These are phyloP conservation scores for Phialocephala sp. DNA, from an alignment of 2,329 filamentous ascomycete genomes.

Conservation along the genomic window DNA sequence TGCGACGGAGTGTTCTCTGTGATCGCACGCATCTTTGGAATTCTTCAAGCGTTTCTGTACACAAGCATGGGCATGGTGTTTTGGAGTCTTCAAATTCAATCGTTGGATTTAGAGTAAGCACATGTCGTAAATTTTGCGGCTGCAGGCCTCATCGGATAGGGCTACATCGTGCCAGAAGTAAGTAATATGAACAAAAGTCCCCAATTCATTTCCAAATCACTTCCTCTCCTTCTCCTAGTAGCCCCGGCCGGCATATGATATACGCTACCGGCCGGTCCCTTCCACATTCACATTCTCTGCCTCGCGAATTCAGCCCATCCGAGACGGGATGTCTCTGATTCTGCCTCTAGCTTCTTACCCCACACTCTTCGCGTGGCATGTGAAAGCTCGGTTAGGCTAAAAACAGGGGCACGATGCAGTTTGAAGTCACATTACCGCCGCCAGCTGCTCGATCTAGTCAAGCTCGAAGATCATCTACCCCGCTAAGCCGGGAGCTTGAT, in stretches of 20 bases:
- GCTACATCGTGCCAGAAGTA: not conserved
- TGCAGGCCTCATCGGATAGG: not conserved
- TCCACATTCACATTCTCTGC: no score
- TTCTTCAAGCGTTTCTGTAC: not conserved
- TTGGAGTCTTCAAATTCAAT: no score
- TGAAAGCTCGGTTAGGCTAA: not conserved
- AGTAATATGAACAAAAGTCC: not conserved
- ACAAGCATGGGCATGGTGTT: not conserved
- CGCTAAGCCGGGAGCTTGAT: not conserved
- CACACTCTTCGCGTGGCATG: constrained; percentile 8
- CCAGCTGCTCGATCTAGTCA: not conserved
- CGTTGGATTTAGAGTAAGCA: no score
- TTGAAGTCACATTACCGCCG: not conserved
- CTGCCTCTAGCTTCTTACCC: not conserved
- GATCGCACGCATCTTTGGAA: not conserved
- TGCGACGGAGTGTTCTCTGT: constrained; percentile 51
- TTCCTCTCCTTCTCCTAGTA: not conserved
- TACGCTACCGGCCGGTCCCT: not conserved
- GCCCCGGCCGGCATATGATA: not conserved
- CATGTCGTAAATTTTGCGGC: not conserved
- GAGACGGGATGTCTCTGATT: not conserved
- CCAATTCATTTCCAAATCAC: not conserved
- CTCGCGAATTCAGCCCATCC: not conserved
- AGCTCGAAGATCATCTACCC: not conserved
- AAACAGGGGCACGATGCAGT: not conserved